These are phyloP conservation scores for Colletotrichum liaoningense DNA, from an alignment of 2,329 filamentous ascomycete species.

Conservation along the genomic window DNA sequence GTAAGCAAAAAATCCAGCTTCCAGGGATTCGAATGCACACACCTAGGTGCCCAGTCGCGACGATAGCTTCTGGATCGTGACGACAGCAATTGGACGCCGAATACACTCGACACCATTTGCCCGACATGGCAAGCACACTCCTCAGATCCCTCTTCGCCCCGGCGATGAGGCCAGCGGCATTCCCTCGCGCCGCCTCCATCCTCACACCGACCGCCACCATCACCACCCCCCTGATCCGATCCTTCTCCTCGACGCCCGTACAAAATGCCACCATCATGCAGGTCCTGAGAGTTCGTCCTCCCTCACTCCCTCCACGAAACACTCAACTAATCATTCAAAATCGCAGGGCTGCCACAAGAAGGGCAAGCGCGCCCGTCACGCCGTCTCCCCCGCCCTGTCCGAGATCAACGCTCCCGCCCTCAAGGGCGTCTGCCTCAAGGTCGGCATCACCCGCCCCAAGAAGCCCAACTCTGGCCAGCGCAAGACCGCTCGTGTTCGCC, in stretches of 20 bases:
- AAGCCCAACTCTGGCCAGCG: conserved; percentile 98
- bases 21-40: neutral
- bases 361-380: conserved; percentile 83
- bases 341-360: conserved; percentile 76
- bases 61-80: neutral
- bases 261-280: conserved; percentile 77
- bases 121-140: conserved; percentile 47
- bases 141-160: conserved; percentile 48
- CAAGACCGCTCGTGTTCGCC: conserved; percentile 91
- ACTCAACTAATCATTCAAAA: neutral
- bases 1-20: conserved; percentile 18
- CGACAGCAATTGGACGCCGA: conserved; percentile 23
- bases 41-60: conserved; percentile 5
- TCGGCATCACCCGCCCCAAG: conserved; percentile 94
- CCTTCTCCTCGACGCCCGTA: conserved; percentile 69
- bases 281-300: conserved; percentile 65
- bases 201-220: conserved; percentile 18
- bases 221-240: conserved; percentile 43
- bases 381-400: conserved; percentile 86
- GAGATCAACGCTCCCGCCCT: conserved; percentile 78
- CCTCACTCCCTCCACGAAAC: neutral
- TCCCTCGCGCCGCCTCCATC: conserved; percentile 33
- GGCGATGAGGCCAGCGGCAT: conserved; percentile 40
- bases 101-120: neutral
- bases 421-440: conserved; percentile 96